phyloP scores from a whole-genome alignment of 2,329 filamentous ascomycete genomes.

The Colletotrichum graminicola region DNA sequence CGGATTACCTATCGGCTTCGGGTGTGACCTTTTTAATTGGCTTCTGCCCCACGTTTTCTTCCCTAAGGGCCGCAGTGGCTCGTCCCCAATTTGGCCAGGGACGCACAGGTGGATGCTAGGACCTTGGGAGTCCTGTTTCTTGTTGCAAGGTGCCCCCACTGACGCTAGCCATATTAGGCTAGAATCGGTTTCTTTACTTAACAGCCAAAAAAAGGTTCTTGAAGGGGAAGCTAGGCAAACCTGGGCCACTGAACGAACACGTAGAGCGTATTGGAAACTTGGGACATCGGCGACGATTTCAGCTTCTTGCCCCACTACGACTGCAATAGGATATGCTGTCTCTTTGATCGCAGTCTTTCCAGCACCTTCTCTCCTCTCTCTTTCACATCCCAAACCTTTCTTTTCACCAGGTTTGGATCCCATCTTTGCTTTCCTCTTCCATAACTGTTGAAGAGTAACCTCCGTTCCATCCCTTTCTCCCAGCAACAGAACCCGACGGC shows the following conservation, averaged over 20 bases:
- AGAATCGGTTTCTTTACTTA: constrained; percentile 24
- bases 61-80: constrained; percentile 32
- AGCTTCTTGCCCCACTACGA: constrained; percentile 41
- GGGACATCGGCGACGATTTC: constrained; percentile 40
- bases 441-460: constrained; percentile 6
- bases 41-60: constrained; percentile 38
- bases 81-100: constrained; percentile 23
- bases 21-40: constrained; percentile 22
- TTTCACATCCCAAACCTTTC: constrained; percentile 19
- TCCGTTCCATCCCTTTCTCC: too few relatives aligned
- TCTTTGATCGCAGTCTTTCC: constrained; percentile 36
- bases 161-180: constrained; percentile 28
- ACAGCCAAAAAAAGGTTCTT: constrained; percentile 40
- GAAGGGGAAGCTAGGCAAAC: constrained; percentile 38
- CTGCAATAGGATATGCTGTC: constrained; percentile 41
- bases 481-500: constrained; percentile 17
- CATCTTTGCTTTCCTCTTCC: not conserved
- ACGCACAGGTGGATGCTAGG: constrained; percentile 29
- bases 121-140: constrained; percentile 31
- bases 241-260: constrained; percentile 43
- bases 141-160: constrained; percentile 29
- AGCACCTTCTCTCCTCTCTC: constrained; percentile 32
- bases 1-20: constrained; percentile 25
- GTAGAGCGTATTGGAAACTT: constrained; percentile 43
- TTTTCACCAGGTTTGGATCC: constrained; percentile 24